Base-by-base conservation (phyloP, 805 yeast genomes). In the Candida lessepsii region DNA sequence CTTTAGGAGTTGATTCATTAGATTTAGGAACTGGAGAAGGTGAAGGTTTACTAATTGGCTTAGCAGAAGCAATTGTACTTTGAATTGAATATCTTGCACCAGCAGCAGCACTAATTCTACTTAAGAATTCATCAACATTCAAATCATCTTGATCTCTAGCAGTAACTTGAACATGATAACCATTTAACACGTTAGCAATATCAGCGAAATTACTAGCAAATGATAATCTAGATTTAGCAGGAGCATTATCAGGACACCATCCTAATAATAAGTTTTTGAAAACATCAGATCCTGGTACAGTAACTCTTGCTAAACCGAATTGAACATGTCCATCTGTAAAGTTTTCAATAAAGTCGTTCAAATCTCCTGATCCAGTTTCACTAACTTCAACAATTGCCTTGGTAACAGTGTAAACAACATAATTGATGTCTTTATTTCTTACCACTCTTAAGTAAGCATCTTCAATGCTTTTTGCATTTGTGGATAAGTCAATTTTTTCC, bases 241-340 rank as follows among this genome's bases (percentile, higher is more conserved):
- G 95, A 16, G 96, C 90, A 41, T 91, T 86, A 61, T 93, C 98
- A 5, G 99, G 99, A 66, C 96, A 86, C 96, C 96, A 91, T 37
- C 97, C 98, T 27, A 93, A 72, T 35, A 93, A 70, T 23, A 91
- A 76, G 49, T 86, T 71, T 69, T 93, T 93, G 55, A 78, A 76
- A 25, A 93, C 90, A 51, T 86, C 93, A 3, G 96, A 84, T n/a
- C 93, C 95, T 41, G 91, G 91, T 41, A 91, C 95, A 42, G 81
- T 79, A 34, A 91, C 87, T 40, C 96, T 78, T 29, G 87, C 85
- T 43, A 93, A 73, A 29, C 98, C 99, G 54, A 83, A 93, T 67
- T 90, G 96, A 45, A 90, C 87, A 43, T 80, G 78, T 3, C 95
- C 85, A 50, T 91, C 97, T 51, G 81, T 83, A 59, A 93, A 91